Base-by-base conservation (phyloP, 2,329 filamentous ascomycete genomes). In the Paecilomyces fulvus region DNA sequence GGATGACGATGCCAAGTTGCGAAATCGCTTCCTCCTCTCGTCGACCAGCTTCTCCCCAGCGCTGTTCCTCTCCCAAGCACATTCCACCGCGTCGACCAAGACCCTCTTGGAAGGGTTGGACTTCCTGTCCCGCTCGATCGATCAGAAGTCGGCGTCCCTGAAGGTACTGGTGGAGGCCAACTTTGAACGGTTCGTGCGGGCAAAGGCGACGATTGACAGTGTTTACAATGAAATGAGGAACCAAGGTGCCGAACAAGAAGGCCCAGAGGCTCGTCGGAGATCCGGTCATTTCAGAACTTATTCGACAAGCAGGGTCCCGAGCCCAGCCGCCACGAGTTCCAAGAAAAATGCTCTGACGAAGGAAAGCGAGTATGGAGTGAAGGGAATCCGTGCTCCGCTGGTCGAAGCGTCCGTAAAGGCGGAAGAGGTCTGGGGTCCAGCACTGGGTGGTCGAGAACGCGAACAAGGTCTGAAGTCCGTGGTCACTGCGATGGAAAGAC, bases 151-250 rank as follows among this genome's bases (percentile, higher is more conserved):
- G 0, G 94, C 92, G 0, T 96, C 92, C 3, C 82, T 99, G 59
- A 99, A 99, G 70, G 89, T 95, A 10, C 81, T 99, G 17, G 94
- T 99, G 23, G 94, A 99, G 73, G 92, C 90, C 61, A 99, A 99
- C 71, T 99, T 99, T 69, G 95, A 99, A 74, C 88, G 92, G 62
- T 99, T 99, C 76, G 94, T 99, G 56, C 88, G 90, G 60, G 94
- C 94, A 49, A 99, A 99, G 73, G 90, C 92, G 17, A 97, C 92
- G 7, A 97, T 99, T 66, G 94, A 99, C 75, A 95, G 95, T 74
- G 94, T 99, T 54, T 99, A 99, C 75, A 95, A 87, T 60, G 94
- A 99, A 73, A 99, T 99, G 94, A 79, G 82, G 28, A 81, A 81
- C 31, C 81, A 96, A 83, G 80, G 92, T 78, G 73, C 75, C 48